phyloP scores from a whole-genome alignment of 345 rosid species.

The Linum usitatissimum region DNA sequence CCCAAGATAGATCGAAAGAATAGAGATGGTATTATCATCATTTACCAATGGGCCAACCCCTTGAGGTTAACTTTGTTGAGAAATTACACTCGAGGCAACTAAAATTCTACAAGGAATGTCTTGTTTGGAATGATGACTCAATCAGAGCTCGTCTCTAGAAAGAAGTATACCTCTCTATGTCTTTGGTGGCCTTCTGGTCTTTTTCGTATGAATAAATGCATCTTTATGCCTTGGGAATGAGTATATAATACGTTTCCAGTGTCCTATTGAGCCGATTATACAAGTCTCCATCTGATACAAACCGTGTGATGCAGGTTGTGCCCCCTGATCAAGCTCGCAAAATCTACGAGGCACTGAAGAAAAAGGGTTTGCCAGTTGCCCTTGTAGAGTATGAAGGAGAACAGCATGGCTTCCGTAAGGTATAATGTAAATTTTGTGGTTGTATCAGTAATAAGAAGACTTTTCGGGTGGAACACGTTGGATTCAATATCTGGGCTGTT shows the following conservation, averaged over 20 bases:
- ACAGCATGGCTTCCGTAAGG: slow-evolving; percentile 96
- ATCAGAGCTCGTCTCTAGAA: no score
- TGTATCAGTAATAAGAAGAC: neutral
- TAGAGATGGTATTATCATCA: no score
- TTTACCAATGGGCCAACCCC: no score
- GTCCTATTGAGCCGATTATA: slow-evolving; percentile 2
- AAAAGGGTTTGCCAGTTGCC: slow-evolving; percentile 85
- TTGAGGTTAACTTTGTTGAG: no score
- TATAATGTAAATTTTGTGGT: slow-evolving; percentile 14
- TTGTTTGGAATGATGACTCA: no score
- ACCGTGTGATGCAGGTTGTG: slow-evolving; percentile 42
- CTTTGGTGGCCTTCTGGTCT: neutral
- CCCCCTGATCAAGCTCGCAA: slow-evolving; percentile 83
- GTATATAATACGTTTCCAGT: neutral
- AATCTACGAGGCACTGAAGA: slow-evolving; percentile 67
- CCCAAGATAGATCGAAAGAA: no score
- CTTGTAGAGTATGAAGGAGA: slow-evolving; percentile 94
- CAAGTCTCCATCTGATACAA: slow-evolving; percentile 12
- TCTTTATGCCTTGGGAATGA: neutral
- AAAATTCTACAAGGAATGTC: no score
- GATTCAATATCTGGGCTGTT: slow-evolving; percentile 7
- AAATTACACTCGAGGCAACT: no score
- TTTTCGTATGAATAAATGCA: neutral
- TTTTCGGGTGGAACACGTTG: neutral
- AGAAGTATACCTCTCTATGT: neutral